phyloP scores from a whole-genome alignment of 2,329 filamentous ascomycete species.

The Diaporthe vaccinii region DNA sequence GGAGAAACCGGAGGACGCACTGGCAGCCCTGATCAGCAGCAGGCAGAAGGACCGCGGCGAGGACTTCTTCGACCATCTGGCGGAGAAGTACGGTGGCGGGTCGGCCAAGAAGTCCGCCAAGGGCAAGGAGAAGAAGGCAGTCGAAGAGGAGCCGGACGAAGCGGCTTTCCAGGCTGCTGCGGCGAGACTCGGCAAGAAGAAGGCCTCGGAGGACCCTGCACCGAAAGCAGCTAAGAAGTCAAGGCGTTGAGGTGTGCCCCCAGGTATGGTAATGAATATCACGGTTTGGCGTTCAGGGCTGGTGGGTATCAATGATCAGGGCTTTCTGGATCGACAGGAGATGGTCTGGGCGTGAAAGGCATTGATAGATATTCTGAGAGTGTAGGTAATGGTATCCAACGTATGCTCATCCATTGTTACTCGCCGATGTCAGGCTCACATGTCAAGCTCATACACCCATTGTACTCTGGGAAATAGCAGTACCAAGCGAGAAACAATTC shows the following conservation, averaged over 20 bases:
- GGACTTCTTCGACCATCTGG: constrained; percentile 79
- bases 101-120: constrained; percentile 59
- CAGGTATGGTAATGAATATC: neutral
- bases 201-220: constrained; percentile 41
- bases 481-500: no score
- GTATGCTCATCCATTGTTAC: neutral
- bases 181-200: constrained; percentile 59
- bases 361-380: neutral
- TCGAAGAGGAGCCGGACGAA: constrained; percentile 73
- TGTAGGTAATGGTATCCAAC: constrained; percentile 3
- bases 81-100: constrained; percentile 77
- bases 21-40: constrained; percentile 82
- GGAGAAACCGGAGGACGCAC: constrained; percentile 40
- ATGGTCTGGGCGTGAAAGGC: neutral
- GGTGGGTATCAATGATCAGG: neutral
- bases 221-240: constrained; percentile 42
- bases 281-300: constrained; percentile 33
- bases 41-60: constrained; percentile 74
- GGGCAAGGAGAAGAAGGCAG: constrained; percentile 63
- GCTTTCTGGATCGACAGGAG: neutral
- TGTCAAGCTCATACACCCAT: neutral
- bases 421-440: neutral
- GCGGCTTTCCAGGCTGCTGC: constrained; percentile 72
- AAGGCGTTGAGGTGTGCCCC: constrained; percentile 38
- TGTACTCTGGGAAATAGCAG: no score